Base-by-base conservation (phyloP, 1,139 yeast genomes). In the Starmera stellimalicola region DNA sequence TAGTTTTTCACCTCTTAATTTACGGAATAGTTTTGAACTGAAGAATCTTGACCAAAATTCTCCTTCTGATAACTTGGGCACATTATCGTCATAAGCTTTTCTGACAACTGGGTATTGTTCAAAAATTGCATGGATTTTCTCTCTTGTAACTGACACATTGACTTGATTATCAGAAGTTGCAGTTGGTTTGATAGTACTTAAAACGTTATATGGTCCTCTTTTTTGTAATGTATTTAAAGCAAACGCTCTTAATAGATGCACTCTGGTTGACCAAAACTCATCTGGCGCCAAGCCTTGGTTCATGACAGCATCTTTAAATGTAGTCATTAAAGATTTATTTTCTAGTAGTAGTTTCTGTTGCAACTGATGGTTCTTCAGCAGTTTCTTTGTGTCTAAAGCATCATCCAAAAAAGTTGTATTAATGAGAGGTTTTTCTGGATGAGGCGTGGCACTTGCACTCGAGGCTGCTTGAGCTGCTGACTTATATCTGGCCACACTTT, bases 31-130 rank as follows among this genome's bases (percentile, higher is more conserved):
- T 48, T 87, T 79, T 2, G 96, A 85, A 48, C 84, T 78, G 63
- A 91, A 91, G 51, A 91, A 93, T 41, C 97, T 65, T n/a, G 94
- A 82, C 98, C 99, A 91, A 48, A 91, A 91, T 50, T 83, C 94
- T 26, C 93, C 91, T 54, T 88, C 97, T 33, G 73, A 70, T 40
- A 91, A 68, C 42, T 79, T 78, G 0, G 98, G 98, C 2, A 93
- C 98, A 40, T 78, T 75, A 40, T 91, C 98, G 41, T 75, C 76
- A 51, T 81, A 91, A 1, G 97, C 97, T 42, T 73, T 77, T 39
- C 83, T 74, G n/a, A 91, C 93, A 25, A 88, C 73, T 0, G 98
- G 98, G 51, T 91, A 91, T 39, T 93, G 95, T 34, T 80, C 84
- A 52, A 91, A 88, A 18, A 93, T 87, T 44, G 84, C 95, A 39